Base-by-base conservation (phyloP, 768 basidiomycete species). In the Panaeolus cyanescens region DNA sequence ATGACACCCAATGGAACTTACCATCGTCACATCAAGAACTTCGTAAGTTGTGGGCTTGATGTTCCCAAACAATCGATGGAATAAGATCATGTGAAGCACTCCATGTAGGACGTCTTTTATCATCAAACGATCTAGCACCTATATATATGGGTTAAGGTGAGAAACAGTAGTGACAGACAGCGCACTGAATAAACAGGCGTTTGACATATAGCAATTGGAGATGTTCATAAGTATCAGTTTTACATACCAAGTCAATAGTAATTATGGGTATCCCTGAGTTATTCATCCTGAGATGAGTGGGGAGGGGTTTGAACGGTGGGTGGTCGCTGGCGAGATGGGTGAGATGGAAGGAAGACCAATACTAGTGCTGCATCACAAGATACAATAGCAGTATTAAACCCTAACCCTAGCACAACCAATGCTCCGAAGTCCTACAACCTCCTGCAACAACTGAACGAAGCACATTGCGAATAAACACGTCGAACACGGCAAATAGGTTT, bases 11-110 rank as follows among this genome's bases (percentile, higher is more conserved):
- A 6, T 19, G 10, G 13, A 3, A 64, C 86, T 37, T 56, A 92
- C 92, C 87, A 95, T 89, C 1, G 92, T 93, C 20, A 95, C 86
- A 71, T 94, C 92, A 10, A 93, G 80, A 0, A 94, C 87, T 60
- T 94, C 92, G 61, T 90, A 88, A 2, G 82, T 88, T 65, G 84
- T 83, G 0, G 93, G 89, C 65, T 88, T 91, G 40, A 94, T 83
- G 0, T 85, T 87, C 3, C 92, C 93, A 68, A 94, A 92, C 19
- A 93, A 78, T 7, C 92, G 84, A 69, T 95, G 92, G 70, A 95
- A 94, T 15, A 94, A 77, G 54, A 94, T 89, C 0, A 91, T 80
- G 67, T 94, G 93, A n/a, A 95, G 80, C 56, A 93, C 79, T 3
- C 86, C 92, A 58, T 82, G 83, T 5, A 94, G 82, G 42, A 89